A percentile compares a stretch with the other conserved stretches of the same genome.
Evolutionary conservation across 2,329 filamentous ascomycete genomes (phyloP).

Genomic region (Talaromyces marneffei): DNA sequence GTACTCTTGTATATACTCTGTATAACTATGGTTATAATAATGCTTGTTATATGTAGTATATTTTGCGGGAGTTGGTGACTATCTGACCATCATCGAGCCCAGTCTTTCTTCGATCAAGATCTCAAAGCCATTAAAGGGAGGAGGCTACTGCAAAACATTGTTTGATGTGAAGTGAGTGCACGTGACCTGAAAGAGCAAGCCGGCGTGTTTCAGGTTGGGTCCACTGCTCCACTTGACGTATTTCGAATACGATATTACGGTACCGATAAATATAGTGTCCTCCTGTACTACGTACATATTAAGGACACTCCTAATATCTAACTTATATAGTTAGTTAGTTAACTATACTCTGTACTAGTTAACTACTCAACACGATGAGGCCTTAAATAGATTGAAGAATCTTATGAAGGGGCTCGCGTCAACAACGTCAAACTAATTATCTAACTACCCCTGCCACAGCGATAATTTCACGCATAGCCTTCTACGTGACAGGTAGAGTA

Average conservation of each 20-base stretch:
- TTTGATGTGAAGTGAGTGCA: not conserved
- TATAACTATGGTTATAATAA: not conserved
- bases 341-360: too few relatives aligned
- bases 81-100: not conserved
- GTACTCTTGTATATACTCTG: too few relatives aligned
- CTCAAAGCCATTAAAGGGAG: not conserved
- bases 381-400: not conserved
- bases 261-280: not conserved
- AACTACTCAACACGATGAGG: not conserved
- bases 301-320: too few relatives aligned
- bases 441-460: not conserved
- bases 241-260: not conserved
- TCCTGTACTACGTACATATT: not conserved
- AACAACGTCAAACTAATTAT: not conserved
- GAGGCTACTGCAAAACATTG: conserved; percentile 1
- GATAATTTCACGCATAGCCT: not conserved
- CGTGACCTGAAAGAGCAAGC: not conserved
- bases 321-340: too few relatives aligned
- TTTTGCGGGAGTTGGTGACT: not conserved
- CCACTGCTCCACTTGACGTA: not conserved
- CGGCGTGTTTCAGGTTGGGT: not conserved
- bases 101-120: not conserved
- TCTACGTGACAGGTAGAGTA: not conserved
- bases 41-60: not conserved
- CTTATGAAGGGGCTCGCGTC: not conserved